Evolutionary conservation across 495 filamentous ascomycete species (phyloP).

Genomic region (Aspergillus kassunensis): DNA sequence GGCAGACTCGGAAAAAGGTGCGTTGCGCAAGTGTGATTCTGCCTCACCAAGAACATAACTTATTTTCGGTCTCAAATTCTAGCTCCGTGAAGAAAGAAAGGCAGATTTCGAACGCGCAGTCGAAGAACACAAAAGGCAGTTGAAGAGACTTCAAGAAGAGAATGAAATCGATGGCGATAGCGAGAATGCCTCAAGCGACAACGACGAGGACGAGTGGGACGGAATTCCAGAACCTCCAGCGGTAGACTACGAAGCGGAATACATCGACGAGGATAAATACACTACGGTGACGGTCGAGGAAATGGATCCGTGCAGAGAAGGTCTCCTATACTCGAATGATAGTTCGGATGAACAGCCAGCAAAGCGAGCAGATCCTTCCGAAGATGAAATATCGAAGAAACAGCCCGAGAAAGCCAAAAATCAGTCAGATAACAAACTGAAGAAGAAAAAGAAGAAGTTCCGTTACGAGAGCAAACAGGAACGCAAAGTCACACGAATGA

Average conservation of each 20-base stretch:
- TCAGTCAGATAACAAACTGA: conserved; percentile 51
- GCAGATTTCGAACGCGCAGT: conserved; percentile 76
- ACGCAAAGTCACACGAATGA: conserved; percentile 60
- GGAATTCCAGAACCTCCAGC: conserved; percentile 56
- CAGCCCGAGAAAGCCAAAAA: conserved; percentile 44
- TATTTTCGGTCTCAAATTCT: conserved; percentile 14
- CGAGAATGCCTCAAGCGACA: conserved; percentile 17
- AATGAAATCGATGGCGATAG: conserved; percentile 37
- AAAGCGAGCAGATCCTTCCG: conserved; percentile 26
- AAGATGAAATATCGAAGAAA: conserved; percentile 27
- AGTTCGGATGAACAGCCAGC: conserved; percentile 43
- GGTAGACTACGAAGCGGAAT: conserved; percentile 84
- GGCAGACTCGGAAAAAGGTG: conserved; percentile 69
- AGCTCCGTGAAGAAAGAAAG: conserved; percentile 78
- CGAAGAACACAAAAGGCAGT: conserved; percentile 60
- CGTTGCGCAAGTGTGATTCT: conserved; percentile 1
- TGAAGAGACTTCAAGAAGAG: conserved; percentile 51
- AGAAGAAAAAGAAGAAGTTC: conserved; percentile 85
- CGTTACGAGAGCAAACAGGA: conserved; percentile 85
- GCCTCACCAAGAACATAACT: not conserved
- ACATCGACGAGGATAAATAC: conserved; percentile 92
- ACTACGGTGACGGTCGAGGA: conserved; percentile 91
- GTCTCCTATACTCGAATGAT: conserved; percentile 52
- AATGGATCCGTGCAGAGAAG: conserved; percentile 75
- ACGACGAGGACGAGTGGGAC: conserved; percentile 54